These are phyloP conservation scores for Komagataella kurtzmanii DNA, from an alignment of 805 yeast genomes.

Conservation along the genomic window DNA sequence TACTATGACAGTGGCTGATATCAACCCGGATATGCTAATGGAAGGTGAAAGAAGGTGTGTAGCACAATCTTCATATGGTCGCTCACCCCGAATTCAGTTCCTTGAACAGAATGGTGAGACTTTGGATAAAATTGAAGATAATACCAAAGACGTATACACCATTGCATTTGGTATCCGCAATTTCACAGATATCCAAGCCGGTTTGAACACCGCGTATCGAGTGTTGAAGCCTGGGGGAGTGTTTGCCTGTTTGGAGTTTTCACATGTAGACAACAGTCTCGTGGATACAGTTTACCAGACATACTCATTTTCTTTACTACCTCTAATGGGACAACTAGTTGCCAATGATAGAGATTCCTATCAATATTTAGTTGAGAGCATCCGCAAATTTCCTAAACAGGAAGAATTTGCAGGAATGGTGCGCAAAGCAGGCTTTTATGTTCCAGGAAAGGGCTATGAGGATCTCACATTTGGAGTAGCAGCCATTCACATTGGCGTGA, in stretches of 20 bases:
- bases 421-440: slow-evolving; percentile 86
- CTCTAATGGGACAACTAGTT: slow-evolving; percentile 89
- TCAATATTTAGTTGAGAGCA: slow-evolving; percentile 92
- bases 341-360: slow-evolving; percentile 95
- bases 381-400: slow-evolving; percentile 83
- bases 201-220: slow-evolving; percentile 88
- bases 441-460: slow-evolving; percentile 87
- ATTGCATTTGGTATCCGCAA: slow-evolving; percentile 96
- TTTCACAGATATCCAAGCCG: slow-evolving; percentile 90
- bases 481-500: slow-evolving; percentile 91
- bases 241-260: slow-evolving; percentile 90
- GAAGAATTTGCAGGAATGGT: slow-evolving; percentile 87
- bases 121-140: slow-evolving; percentile 70
- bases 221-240: slow-evolving; percentile 96
- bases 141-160: slow-evolving; percentile 89
- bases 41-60: slow-evolving; percentile 79
- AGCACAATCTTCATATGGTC: slow-evolving; percentile 36
- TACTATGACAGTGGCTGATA: slow-evolving; percentile 86
- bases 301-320: slow-evolving; percentile 79
- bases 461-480: slow-evolving; percentile 91
- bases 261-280: slow-evolving; percentile 73
- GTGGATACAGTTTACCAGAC: slow-evolving; percentile 71
- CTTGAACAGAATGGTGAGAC: slow-evolving; percentile 88
- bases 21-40: slow-evolving; percentile 88
- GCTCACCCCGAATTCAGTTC: slow-evolving; percentile 63